These are phyloP conservation scores for Ammopiptanthus mongolicus DNA, from an alignment of 306 rosid genomes.

Conservation along the genomic window DNA sequence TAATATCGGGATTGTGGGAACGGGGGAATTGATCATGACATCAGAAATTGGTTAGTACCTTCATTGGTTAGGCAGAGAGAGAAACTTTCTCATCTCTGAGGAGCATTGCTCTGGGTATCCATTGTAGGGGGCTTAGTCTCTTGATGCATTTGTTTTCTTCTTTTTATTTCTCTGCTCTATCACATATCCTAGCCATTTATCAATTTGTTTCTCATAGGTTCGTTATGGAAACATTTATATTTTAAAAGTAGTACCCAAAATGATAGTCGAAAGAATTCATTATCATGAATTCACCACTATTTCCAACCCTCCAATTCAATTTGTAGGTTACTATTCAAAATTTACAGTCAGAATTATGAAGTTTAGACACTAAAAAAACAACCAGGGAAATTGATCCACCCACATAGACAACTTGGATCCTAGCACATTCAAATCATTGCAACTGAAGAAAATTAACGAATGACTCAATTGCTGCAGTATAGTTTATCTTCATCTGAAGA, in stretches of 20 bases:
- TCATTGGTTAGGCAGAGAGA: too few relatives aligned
- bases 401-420: constrained; percentile 5
- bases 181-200: not conserved
- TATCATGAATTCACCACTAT: not conserved
- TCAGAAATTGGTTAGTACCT: too few relatives aligned
- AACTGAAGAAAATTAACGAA: constrained; percentile 7
- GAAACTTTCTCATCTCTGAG: too few relatives aligned
- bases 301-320: not conserved
- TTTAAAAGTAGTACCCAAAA: not conserved
- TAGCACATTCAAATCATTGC: not conserved
- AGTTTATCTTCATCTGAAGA: not conserved
- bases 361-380: not conserved
- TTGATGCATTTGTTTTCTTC: too few relatives aligned
- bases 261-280: not conserved
- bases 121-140: too few relatives aligned
- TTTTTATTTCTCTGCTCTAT: too few relatives aligned
- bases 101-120: too few relatives aligned
- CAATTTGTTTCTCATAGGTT: not conserved
- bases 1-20: too few relatives aligned
- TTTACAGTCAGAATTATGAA: not conserved
- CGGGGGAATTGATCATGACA: too few relatives aligned
- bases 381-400: not conserved
- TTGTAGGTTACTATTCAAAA: not conserved
- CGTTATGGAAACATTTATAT: not conserved
- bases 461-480: not conserved